These are phyloP conservation scores for Filobasidium wieringae DNA, from an alignment of 768 basidiomycete genomes.

Conservation along the genomic window DNA sequence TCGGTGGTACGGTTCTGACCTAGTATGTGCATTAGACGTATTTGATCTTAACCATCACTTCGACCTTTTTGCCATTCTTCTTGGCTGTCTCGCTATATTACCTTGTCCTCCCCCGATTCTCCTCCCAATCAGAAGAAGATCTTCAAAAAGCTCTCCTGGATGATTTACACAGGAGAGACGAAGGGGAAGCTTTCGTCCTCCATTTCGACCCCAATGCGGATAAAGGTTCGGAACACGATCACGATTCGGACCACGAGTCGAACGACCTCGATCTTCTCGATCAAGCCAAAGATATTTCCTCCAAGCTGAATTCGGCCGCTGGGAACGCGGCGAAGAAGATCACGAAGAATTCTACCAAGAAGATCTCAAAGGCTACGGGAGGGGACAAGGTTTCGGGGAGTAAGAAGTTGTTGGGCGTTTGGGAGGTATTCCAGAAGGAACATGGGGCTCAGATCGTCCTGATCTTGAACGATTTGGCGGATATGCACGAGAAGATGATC, in stretches of 20 bases:
- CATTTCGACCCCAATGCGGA: background rate
- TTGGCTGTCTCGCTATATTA: background rate
- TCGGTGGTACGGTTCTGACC: too few relatives aligned
- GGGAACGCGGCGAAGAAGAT: background rate
- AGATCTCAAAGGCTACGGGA: background rate
- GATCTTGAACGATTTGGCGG: background rate
- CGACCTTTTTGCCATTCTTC: background rate
- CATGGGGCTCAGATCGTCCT: background rate
- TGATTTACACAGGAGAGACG: background rate
- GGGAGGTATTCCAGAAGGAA: background rate
- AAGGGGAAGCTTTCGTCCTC: background rate
- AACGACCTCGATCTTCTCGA: background rate
- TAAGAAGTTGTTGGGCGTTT: background rate
- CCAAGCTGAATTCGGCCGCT: background rate
- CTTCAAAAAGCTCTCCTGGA: background rate
- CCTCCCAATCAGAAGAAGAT: background rate
- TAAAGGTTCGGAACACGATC: background rate
- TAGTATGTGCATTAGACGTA: background rate
- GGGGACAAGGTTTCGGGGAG: background rate
- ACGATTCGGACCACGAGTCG: background rate
- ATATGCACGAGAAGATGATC: background rate
- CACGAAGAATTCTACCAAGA: background rate
- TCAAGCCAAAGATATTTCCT: background rate
- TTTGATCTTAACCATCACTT: background rate
- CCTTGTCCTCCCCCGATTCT: background rate